These are phyloP conservation scores for Ziziphus jujuba DNA, from an alignment of 306 rosid genomes.

Conservation along the genomic window DNA sequence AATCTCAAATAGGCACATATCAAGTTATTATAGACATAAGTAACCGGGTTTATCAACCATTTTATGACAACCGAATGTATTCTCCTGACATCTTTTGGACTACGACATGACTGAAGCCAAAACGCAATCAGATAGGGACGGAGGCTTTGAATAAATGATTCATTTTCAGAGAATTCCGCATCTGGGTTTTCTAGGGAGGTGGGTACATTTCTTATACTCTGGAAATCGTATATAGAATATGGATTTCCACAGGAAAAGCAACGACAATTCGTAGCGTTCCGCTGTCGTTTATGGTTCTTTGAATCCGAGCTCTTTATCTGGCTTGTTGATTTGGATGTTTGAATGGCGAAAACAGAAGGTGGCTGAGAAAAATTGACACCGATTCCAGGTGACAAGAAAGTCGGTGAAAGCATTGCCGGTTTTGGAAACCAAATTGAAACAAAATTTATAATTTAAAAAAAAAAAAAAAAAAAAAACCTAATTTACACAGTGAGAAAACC, in stretches of 20 bases:
- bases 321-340: slow-evolving; percentile 3
- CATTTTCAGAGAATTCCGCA: slow-evolving; percentile 18
- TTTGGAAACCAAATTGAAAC: slow-evolving; percentile 17
- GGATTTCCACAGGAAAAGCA: slow-evolving; percentile 2
- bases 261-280: not conserved
- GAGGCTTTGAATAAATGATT: slow-evolving; percentile 26
- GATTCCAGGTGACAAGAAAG: slow-evolving; percentile 26
- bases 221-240: slow-evolving; percentile 5
- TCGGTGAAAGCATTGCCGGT: slow-evolving; percentile 42
- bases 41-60: slow-evolving; percentile 30
- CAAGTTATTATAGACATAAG: slow-evolving; percentile 73
- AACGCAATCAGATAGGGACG: slow-evolving; percentile 48
- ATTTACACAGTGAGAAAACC: not conserved
- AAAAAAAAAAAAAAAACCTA: not conserved
- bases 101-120: slow-evolving; percentile 61
- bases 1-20: slow-evolving; percentile 58
- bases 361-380: slow-evolving; percentile 20
- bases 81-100: slow-evolving; percentile 54
- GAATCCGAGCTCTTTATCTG: slow-evolving; percentile 20
- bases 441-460: not conserved
- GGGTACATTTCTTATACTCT: not conserved
- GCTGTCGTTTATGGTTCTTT: not conserved
- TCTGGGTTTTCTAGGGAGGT: slow-evolving; percentile 25
- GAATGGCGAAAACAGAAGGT: slow-evolving; percentile 23
- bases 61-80: slow-evolving; percentile 59